A percentile compares a stretch with the other conserved stretches of the same genome.
Evolutionary conservation across 2,329 filamentous ascomycete species (phyloP).

Genomic region (Scedosporium apiospermum): DNA sequence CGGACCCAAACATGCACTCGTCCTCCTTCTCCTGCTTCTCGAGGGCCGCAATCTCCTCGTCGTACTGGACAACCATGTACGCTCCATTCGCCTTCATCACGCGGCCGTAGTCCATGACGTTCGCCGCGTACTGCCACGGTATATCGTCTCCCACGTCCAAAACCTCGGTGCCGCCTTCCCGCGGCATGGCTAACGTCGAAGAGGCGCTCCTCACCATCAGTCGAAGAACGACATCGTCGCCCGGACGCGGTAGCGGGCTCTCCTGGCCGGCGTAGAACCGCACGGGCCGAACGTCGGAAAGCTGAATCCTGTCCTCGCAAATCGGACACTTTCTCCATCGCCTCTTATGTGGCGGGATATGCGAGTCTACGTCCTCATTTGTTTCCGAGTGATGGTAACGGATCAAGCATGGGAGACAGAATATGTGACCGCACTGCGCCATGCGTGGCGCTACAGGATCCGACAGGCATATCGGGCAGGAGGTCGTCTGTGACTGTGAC

Average conservation of each 20-base stretch:
- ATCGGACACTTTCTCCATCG: slow-evolving; percentile 95
- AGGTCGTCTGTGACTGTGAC: slow-evolving; percentile 74
- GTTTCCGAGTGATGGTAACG: slow-evolving; percentile 87
- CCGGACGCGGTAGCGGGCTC: slow-evolving; percentile 66
- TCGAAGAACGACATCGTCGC: slow-evolving; percentile 81
- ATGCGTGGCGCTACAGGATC: slow-evolving; percentile 90
- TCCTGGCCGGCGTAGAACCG: slow-evolving; percentile 89
- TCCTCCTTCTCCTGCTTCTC: slow-evolving; percentile 75
- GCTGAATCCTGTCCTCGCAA: slow-evolving; percentile 86
- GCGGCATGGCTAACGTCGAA: slow-evolving; percentile 79
- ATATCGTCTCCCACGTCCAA: slow-evolving; percentile 64
- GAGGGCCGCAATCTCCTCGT: slow-evolving; percentile 68
- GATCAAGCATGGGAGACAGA: slow-evolving; percentile 86
- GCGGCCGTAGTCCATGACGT: slow-evolving; percentile 87
- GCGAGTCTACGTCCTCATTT: slow-evolving; percentile 53
- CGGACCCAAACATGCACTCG: slow-evolving; percentile 82
- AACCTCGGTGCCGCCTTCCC: slow-evolving; percentile 64
- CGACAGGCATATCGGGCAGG: slow-evolving; percentile 90
- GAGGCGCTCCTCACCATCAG: slow-evolving; percentile 72
- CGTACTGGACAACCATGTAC: slow-evolving; percentile 77
- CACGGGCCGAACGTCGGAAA: slow-evolving; percentile 82
- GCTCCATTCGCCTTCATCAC: slow-evolving; percentile 89
- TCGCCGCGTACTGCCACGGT: slow-evolving; percentile 91
- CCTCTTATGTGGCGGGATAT: slow-evolving; percentile 52
- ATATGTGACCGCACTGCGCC: slow-evolving; percentile 96